Percentiles rank a stretch among this genome's conserved stretches.
Conservation (phyloP, 2,329 filamentous ascomycete species). For the Xylariaceae sp. region DNA sequence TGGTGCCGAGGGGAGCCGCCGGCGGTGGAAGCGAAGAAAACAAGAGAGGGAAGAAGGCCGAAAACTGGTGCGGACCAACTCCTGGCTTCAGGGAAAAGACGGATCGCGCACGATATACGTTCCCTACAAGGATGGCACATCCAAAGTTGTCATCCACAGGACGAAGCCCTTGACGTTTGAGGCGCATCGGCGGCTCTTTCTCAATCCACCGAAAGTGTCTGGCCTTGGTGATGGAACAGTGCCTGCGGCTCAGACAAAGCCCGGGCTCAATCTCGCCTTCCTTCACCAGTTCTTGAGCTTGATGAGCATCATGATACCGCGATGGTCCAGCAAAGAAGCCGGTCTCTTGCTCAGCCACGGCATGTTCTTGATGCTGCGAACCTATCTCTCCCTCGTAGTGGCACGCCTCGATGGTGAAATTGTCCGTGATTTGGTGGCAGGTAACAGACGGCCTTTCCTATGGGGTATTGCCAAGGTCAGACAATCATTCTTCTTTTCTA, state of each 20-base stretch:
- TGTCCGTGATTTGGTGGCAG: conserved; percentile 91
- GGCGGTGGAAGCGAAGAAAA: conserved; percentile 66
- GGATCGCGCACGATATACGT: conserved; percentile 93
- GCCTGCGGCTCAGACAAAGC: conserved; percentile 84
- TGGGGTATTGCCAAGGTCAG: conserved; percentile 76
- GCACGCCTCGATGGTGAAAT: conserved; percentile 93
- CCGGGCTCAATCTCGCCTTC: conserved; percentile 91
- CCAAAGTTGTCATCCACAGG: conserved; percentile 83
- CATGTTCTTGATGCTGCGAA: conserved; percentile 82
- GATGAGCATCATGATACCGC: conserved; percentile 94
- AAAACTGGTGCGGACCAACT: conserved; percentile 82
- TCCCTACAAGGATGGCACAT: conserved; percentile 79
- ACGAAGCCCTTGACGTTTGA: conserved; percentile 95
- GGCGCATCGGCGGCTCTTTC: conserved; percentile 85
- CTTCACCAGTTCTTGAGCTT: conserved; percentile 94
- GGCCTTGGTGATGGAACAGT: conserved; percentile 70
- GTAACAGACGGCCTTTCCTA: conserved; percentile 81
- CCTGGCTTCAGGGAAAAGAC: conserved; percentile 88
- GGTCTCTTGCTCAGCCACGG: conserved; percentile 84
- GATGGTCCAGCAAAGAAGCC: conserved; percentile 94
- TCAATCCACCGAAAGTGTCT: conserved; percentile 82
- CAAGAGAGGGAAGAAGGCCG: conserved; percentile 78
- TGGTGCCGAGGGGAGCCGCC: conserved; percentile 70
- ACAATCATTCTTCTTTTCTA: neutral
- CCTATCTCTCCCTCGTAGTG: conserved; percentile 89